These are phyloP conservation scores for Chlorociboria aeruginascens DNA, from an alignment of 495 filamentous ascomycete species.

Conservation along the genomic window DNA sequence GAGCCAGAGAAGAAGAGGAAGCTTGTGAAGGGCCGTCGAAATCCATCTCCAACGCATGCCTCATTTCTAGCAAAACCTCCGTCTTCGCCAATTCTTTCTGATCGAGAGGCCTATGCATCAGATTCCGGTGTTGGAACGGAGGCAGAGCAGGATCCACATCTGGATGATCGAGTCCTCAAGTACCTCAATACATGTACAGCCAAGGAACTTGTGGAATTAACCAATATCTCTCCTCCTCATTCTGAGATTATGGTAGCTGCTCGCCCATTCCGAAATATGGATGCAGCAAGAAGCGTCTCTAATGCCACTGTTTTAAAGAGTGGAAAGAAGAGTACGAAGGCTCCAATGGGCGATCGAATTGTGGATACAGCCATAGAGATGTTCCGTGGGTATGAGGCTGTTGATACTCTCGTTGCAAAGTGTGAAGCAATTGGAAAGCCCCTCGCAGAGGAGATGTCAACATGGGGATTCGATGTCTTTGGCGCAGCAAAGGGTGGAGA, in stretches of 20 bases:
- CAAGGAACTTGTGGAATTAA: constrained; percentile 65
- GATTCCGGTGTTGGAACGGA: constrained; percentile 26
- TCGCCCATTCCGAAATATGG: constrained; percentile 55
- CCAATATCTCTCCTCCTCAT: constrained; percentile 52
- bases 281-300: constrained; percentile 49
- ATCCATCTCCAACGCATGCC: constrained; percentile 24
- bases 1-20: constrained; percentile 29
- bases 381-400: constrained; percentile 57
- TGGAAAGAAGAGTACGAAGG: constrained; percentile 26
- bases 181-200: constrained; percentile 74
- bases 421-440: constrained; percentile 62
- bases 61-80: constrained; percentile 19
- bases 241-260: constrained; percentile 53
- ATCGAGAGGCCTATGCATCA: constrained; percentile 36
- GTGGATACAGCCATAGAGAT: constrained; percentile 62
- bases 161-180: constrained; percentile 51
- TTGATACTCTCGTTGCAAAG: constrained; percentile 62
- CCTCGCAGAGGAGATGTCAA: constrained; percentile 55
- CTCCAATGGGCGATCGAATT: constrained; percentile 53
- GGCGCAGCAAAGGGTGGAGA: constrained; percentile 51
- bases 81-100: constrained; percentile 21
- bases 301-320: constrained; percentile 30
- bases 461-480: constrained; percentile 68
- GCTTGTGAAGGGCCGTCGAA: constrained; percentile 49
- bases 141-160: constrained; percentile 23